Evolutionary conservation across 345 rosid species (phyloP).

Genomic region (Alliaria petiolata): DNA sequence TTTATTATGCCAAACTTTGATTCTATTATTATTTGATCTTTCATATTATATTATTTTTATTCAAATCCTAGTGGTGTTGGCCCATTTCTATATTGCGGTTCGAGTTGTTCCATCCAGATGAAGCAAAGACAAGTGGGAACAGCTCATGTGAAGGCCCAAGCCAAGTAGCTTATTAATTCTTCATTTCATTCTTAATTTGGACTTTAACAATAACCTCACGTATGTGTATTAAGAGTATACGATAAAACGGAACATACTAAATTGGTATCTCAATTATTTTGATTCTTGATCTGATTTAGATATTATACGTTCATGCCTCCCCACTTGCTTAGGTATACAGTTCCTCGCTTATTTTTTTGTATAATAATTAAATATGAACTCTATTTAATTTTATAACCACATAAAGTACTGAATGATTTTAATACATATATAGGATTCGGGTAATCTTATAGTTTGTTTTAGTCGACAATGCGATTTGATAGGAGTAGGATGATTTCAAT

Average conservation of each 20-base stretch:
- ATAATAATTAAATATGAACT: not conserved
- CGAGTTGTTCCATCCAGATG: conserved; percentile 22
- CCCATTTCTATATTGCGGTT: conserved; percentile 21
- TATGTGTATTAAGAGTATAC: conserved; percentile 15
- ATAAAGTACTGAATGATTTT: conserved; percentile 5
- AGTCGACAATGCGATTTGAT: too few relatives aligned
- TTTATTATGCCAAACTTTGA: conserved; percentile 13
- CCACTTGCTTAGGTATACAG: conserved; percentile 32
- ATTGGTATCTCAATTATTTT: conserved; percentile 30
- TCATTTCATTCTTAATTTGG: conserved; percentile 18
- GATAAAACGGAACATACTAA: conserved; percentile 18
- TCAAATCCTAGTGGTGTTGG: conserved; percentile 10
- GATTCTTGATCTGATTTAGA: conserved; percentile 29
- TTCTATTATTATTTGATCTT: not conserved
- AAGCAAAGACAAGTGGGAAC: conserved; percentile 37
- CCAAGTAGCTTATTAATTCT: conserved; percentile 1
- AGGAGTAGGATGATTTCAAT: too few relatives aligned
- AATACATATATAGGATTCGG: too few relatives aligned
- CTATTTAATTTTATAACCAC: conserved; percentile 7
- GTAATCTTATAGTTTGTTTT: too few relatives aligned
- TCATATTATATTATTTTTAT: not conserved
- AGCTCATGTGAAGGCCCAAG: conserved; percentile 15
- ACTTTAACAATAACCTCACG: conserved; percentile 25
- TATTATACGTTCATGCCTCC: conserved; percentile 24
- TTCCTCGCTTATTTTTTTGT: not conserved